A percentile compares a stretch with the other conserved stretches of the same genome.
phyloP scores from a whole-genome alignment of 2,329 filamentous ascomycete genomes.

The Colletotrichum sp. region DNA sequence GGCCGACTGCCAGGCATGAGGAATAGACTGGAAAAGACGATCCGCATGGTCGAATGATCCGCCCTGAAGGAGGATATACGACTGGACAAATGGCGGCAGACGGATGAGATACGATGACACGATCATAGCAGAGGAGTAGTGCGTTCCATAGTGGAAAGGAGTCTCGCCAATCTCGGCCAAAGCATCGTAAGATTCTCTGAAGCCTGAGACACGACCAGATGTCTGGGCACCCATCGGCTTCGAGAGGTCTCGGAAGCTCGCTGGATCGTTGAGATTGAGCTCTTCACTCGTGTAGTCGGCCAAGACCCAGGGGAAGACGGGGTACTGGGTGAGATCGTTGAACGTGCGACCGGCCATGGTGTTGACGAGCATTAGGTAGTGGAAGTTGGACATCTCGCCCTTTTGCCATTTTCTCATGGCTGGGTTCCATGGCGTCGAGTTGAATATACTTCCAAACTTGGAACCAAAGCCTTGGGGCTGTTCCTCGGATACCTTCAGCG shows the following conservation, averaged over 20 bases:
- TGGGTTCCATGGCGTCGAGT: conserved; percentile 79
- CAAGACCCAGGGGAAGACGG: conserved; percentile 96
- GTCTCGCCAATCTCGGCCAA: conserved; percentile 92
- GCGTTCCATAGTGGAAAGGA: conserved; percentile 96
- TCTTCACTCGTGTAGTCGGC: conserved; percentile 96
- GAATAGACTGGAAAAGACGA: conserved; percentile 90
- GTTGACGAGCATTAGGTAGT: conserved; percentile 98
- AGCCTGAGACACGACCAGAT: conserved; percentile 74
- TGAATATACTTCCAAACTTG: conserved; percentile 92
- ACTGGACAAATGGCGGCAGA: conserved; percentile 94
- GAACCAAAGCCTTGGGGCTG: conserved; percentile 73
- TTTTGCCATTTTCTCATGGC: conserved; percentile 89
- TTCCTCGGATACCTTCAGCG: conserved; percentile 71
- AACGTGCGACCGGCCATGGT: conserved; percentile 97
- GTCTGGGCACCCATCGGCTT: conserved; percentile 98
- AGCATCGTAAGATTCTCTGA: conserved; percentile 82
- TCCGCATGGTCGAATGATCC: conserved; percentile 96
- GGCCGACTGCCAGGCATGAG: conserved; percentile 88
- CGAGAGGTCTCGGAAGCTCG: conserved; percentile 86
- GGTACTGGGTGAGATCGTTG: conserved; percentile 97
- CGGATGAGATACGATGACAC: conserved; percentile 96
- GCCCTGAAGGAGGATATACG: conserved; percentile 92
- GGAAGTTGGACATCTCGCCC: conserved; percentile 97
- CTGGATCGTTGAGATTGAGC: conserved; percentile 82
- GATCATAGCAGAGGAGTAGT: conserved; percentile 99